A percentile compares a stretch with the other conserved stretches of the same genome.
These are phyloP conservation scores for Ulota crispa DNA, from an alignment of 225 moss, liverwort and hornwort species.

Conservation along the genomic window DNA sequence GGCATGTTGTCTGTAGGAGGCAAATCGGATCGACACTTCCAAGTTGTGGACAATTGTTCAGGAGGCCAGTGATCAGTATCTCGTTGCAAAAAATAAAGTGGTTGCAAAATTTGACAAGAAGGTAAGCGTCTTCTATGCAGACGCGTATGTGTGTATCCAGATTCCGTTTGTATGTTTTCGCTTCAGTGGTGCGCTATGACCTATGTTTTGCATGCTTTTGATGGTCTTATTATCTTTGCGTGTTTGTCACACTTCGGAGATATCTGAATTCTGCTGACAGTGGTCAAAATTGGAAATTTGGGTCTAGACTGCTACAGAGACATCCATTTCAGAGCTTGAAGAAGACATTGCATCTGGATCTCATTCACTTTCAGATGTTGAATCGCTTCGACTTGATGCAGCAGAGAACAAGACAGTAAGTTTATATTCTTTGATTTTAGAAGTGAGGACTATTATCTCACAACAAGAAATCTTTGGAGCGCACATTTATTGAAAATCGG, in stretches of 20 bases:
- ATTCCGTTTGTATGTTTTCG: neutral
- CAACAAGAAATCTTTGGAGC: conserved; percentile 8
- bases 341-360: conserved; percentile 48
- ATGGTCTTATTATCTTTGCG: conserved; percentile 15
- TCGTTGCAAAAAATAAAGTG: conserved; percentile 66
- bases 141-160: neutral
- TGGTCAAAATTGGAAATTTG: conserved; percentile 23
- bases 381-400: conserved; percentile 49
- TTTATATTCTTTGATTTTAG: conserved; percentile 33
- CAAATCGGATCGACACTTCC: conserved; percentile 49
- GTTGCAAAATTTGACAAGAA: conserved; percentile 69
- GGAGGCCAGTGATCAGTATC: conserved; percentile 63
- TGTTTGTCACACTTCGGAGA: neutral
- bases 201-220: conserved; percentile 15
- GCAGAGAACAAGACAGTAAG: conserved; percentile 59
- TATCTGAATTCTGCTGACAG: conserved; percentile 24
- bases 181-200: conserved; percentile 4
- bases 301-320: conserved; percentile 36
- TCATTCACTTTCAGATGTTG: conserved; percentile 38
- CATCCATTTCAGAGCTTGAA: conserved; percentile 40
- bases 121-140: conserved; percentile 42
- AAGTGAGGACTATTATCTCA: neutral
- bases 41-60: conserved; percentile 74
- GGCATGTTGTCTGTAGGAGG: conserved; percentile 56
- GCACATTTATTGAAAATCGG: neutral